Percentiles rank a stretch among this genome's conserved stretches.
These are phyloP conservation scores for Mycena epipterygia DNA, from an alignment of 768 basidiomycete species.

Conservation along the genomic window DNA sequence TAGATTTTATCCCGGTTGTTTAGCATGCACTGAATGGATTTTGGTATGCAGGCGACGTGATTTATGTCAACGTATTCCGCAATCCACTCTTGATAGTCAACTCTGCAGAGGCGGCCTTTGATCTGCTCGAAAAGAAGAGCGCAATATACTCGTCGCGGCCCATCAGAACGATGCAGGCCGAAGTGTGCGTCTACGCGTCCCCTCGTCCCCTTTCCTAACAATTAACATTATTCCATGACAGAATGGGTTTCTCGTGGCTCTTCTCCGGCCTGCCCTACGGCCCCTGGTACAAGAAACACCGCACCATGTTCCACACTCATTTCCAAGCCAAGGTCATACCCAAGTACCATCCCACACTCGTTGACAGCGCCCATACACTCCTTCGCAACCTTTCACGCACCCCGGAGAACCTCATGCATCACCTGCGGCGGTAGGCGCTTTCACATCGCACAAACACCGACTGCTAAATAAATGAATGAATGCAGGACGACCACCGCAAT, in stretches of 20 bases:
- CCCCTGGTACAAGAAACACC: conserved; percentile 40
- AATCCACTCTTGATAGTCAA: conserved; percentile 63
- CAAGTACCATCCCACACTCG: conserved; percentile 46
- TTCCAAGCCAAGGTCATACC: conserved; percentile 28
- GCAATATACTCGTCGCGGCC: conserved; percentile 68
- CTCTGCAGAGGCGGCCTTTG: conserved; percentile 57
- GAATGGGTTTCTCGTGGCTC: conserved; percentile 34
- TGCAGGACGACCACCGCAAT: conserved; percentile 24
- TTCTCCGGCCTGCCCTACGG: conserved; percentile 34
- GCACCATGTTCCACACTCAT: conserved; percentile 49
- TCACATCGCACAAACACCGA: too few species aligned
- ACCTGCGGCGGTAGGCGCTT: conserved; percentile 13
- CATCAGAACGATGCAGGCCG: conserved; percentile 36
- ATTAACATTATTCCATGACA: not conserved
- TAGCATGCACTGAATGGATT: not conserved
- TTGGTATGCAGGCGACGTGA: conserved; percentile 59
- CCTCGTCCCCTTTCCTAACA: not conserved
- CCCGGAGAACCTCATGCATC: conserved; percentile 9
- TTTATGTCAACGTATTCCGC: conserved; percentile 66
- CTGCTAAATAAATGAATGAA: conserved; percentile 6
- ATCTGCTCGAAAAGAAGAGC: conserved; percentile 70
- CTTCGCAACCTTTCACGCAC: conserved; percentile 43
- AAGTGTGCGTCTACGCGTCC: conserved; percentile 18
- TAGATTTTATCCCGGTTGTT: not conserved
- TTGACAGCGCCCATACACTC: conserved; percentile 45